Evolutionary conservation across 768 basidiomycete species (phyloP), one percentile per base, ranked within the genome.

Genomic region (Rubroboletus pulcherrimus): DNA sequence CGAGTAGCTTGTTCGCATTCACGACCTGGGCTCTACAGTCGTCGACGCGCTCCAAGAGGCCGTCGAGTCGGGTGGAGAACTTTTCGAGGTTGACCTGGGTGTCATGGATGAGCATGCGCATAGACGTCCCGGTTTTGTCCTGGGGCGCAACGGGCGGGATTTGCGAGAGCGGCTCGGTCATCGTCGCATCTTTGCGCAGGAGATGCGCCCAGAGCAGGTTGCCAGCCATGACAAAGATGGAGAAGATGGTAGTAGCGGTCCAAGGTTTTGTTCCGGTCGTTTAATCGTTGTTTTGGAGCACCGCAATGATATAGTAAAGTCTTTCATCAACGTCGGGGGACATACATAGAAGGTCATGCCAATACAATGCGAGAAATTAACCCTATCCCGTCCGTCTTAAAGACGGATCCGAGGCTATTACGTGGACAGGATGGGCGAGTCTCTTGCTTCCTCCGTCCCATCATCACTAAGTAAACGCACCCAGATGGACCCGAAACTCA

Each of bases 61-160:
- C 70, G 41, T 81, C 82, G 14, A 85, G 79, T 31, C 78, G 77
- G 7, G 72, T 72, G 0, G 84, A 81, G 56, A 90, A 89, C 61
- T 74, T 80, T 69, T 91, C 86, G 35, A 90, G 76, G 57, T 84
- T 81, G 21, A 79, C 80, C 53, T 89, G 86, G 1, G 86, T 89
- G 65, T 90, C 89, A 59, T 89, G 82, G 21, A 91, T 72, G 12
- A 90, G 77, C 60, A 89, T 78, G 39, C 87, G 81, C 73, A 85
- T 85, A 7, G 88, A 86, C 4, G 87, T 86, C 12, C 79, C 81
- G 10, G 80, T 79, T 61, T 80, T 88, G 71, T 90, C 87, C 30
- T 80, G 61, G 5, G 87, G 84, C 11, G 75, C 74, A 40, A 76
- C 58, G 11, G 80, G 77, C 8, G 73, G 68, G 33, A 59, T 56